phyloP scores from a whole-genome alignment of 1,139 yeast species.

The Sugiyamaella castrensis region DNA sequence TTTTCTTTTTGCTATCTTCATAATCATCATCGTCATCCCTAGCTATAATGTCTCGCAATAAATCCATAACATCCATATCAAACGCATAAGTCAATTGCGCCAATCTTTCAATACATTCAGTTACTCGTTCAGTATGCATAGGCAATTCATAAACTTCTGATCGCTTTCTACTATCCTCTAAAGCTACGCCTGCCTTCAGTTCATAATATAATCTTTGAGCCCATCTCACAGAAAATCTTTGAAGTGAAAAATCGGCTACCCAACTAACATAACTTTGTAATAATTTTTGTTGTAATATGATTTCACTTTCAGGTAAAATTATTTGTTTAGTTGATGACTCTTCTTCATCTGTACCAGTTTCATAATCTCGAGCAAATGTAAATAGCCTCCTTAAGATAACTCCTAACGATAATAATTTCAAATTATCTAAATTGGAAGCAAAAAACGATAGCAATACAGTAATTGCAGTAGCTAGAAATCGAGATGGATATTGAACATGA shows the following conservation, averaged over 20 bases:
- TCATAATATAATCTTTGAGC: conserved; percentile 34
- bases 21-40: conserved; percentile 7
- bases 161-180: conserved; percentile 22
- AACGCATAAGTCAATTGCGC: conserved; percentile 54
- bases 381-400: conserved; percentile 61
- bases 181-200: conserved; percentile 29
- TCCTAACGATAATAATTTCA: conserved; percentile 37
- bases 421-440: conserved; percentile 40
- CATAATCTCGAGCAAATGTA: conserved; percentile 64
- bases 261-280: conserved; percentile 47
- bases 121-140: conserved; percentile 27
- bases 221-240: conserved; percentile 34
- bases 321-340: conserved; percentile 28
- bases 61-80: conserved; percentile 55
- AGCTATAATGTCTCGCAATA: conserved; percentile 38
- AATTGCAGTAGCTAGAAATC: conserved; percentile 66
- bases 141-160: conserved; percentile 24
- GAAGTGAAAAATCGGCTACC: conserved; percentile 44
- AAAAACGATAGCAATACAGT: conserved; percentile 53
- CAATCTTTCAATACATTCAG: conserved; percentile 47
- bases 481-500: conserved; percentile 68
- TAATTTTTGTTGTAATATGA: conserved; percentile 40
- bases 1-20: conserved; percentile 10
- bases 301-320: conserved; percentile 26
- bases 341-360: conserved; percentile 42